Evolutionary conservation across 2,329 filamentous ascomycete genomes (phyloP), one percentile per base, ranked within the genome.

Genomic region (Stagonosporopsis rhizophila): DNA sequence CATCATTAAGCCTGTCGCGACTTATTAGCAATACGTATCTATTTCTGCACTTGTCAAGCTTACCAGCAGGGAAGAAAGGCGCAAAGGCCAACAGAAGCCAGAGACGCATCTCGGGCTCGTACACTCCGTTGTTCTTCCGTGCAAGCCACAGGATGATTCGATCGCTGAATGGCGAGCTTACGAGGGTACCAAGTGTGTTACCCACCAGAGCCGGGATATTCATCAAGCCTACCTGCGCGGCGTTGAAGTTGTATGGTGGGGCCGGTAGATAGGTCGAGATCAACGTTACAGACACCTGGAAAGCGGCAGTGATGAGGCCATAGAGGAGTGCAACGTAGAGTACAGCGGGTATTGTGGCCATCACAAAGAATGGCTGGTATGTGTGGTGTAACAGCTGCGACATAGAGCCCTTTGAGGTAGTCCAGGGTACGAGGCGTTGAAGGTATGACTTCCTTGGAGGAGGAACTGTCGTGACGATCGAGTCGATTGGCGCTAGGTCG

Each of bases 31-130:
- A 20, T 9, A 2, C 9, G 9, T 6, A 9, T 7, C 0, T 11
- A n/a, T 20, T 14, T 17, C 5, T 23, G 32, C 15, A 7, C 2
- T 37, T 14, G 7, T 28, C n/a, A 17, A 30, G 23, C 48, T n/a
- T 46, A 52, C 50, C 50, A 11, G 53, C 58, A 44, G 53, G 53
- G 19, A 60, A 54, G 46, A 58, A 40, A 3, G 58, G 58, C n/a
- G 50, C 40, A 20, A 58, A 60, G 14, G 46, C 50, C 4, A 52
- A 28, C 14, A 60, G 20, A 4, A 57, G 32, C 58, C 58, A 79
- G 17, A 80, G 70, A 19, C 81, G 76, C 62, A 82, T 82, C 63
- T 83, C 81, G 3, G 81, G 81, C 62, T 83, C 81, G 65, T 82
- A 83, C 44, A 82, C 72, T 11, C 81, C 81, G 20, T 70, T 71